Evolutionary conservation across 78 protist species (phyloP).

Genomic region (Dictyostelium purpureum): DNA sequence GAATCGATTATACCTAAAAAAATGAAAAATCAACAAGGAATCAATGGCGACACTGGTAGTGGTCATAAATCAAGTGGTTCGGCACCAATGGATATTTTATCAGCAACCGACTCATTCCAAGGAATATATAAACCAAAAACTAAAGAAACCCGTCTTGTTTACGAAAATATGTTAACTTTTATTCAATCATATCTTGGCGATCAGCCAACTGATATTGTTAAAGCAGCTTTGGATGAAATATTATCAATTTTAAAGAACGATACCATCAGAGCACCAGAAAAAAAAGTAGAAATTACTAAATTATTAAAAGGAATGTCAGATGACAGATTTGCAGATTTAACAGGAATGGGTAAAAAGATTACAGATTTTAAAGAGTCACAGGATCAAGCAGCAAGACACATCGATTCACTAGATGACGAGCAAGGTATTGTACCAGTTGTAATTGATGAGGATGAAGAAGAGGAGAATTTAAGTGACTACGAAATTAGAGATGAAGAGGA

Average conservation of each 20-base stretch:
- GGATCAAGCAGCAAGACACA: not conserved
- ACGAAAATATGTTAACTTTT: conserved; percentile 79
- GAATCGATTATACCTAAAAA: conserved; percentile 12
- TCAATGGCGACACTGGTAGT: not conserved
- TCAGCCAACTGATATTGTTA: conserved; percentile 87
- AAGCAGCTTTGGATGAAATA: conserved; percentile 95
- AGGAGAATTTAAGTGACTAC: conserved; percentile 1
- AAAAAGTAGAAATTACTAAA: conserved; percentile 46
- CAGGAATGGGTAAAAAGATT: conserved; percentile 70
- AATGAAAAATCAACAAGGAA: conserved; percentile 9
- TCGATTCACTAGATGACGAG: conserved; percentile 83
- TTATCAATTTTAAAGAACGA: conserved; percentile 89
- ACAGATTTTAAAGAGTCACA: conserved; percentile 80
- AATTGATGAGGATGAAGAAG: conserved; percentile 87
- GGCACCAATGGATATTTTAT: conserved; percentile 19
- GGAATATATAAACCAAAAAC: conserved; percentile 88
- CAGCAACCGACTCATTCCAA: conserved; percentile 69
- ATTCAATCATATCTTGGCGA: conserved; percentile 77
- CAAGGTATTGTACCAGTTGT: conserved; percentile 90
- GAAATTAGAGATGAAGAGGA: conserved; percentile 42
- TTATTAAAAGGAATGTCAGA: conserved; percentile 43
- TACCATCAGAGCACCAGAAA: conserved; percentile 48
- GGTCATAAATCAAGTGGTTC: not conserved
- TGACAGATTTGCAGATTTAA: conserved; percentile 77
- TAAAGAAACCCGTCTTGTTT: conserved; percentile 80